These are phyloP conservation scores for Podaxis rugospora DNA, from an alignment of 768 basidiomycete genomes.

Conservation along the genomic window DNA sequence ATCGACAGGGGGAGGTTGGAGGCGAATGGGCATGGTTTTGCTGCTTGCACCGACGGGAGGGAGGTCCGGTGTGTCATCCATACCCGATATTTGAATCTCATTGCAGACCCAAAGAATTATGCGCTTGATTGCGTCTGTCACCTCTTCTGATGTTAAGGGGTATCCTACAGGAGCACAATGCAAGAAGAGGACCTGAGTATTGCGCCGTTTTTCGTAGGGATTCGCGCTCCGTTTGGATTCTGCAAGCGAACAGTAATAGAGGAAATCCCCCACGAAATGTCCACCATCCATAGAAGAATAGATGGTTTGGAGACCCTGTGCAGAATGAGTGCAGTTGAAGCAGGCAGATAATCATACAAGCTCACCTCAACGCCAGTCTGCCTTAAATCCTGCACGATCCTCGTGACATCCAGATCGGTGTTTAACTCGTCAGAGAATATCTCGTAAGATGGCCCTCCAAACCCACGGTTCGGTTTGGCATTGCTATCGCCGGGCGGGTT, in stretches of 20 bases:
- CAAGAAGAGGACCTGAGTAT: conserved; percentile 54
- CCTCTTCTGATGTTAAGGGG: conserved; percentile 60
- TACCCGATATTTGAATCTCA: conserved; percentile 22
- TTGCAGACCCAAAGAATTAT: conserved; percentile 59
- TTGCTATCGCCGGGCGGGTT: conserved; percentile 9
- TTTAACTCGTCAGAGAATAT: conserved; percentile 50
- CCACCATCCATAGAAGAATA: conserved; percentile 74
- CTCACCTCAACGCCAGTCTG: conserved; percentile 45
- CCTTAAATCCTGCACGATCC: conserved; percentile 52
- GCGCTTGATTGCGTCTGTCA: conserved; percentile 59
- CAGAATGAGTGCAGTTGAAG: background rate
- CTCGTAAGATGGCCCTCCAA: conserved; percentile 41
- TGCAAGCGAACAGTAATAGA: conserved; percentile 72
- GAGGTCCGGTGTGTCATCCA: conserved; percentile 9
- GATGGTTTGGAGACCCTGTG: conserved; percentile 42
- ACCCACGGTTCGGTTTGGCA: conserved; percentile 8
- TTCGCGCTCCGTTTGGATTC: conserved; percentile 50
- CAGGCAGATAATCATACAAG: conserved; percentile 6
- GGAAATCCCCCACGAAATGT: conserved; percentile 73
- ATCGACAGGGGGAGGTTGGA: background rate
- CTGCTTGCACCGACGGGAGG: conserved; percentile 5
- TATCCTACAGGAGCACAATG: conserved; percentile 69
- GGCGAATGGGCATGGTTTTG: conserved; percentile 1
- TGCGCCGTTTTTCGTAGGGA: conserved; percentile 9
- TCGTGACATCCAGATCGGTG: conserved; percentile 58